Percentiles rank a stretch among this genome's conserved stretches.
phyloP scores from a whole-genome alignment of 257 asterid genomes.

The Penstemon eatonii region DNA sequence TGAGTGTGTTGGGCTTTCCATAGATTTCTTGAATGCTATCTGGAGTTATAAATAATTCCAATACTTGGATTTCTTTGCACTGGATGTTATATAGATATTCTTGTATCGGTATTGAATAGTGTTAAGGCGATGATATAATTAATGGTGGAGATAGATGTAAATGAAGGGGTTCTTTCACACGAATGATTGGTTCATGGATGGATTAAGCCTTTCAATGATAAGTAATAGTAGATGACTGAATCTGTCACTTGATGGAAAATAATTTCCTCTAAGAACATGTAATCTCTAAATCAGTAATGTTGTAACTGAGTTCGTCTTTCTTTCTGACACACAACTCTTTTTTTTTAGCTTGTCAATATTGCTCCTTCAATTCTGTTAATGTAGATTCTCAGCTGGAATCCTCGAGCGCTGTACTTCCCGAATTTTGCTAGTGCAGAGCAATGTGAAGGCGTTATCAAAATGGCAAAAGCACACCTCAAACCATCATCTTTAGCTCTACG shows the following conservation, averaged over 20 bases:
- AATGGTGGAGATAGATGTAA: conserved; percentile 6
- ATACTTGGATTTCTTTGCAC: background rate
- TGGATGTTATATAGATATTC: background rate
- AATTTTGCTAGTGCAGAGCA: conserved; percentile 85
- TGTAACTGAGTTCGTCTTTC: conserved; percentile 11
- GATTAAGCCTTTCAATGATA: background rate
- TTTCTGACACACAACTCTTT: background rate
- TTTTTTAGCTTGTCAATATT: background rate
- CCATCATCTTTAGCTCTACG: conserved; percentile 88
- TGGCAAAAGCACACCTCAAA: conserved; percentile 54
- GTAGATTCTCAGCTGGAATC: conserved; percentile 90
- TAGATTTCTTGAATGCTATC: conserved; percentile 13
- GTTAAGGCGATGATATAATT: background rate
- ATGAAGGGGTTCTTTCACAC: background rate
- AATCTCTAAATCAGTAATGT: conserved; percentile 11
- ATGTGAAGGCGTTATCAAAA: conserved; percentile 60
- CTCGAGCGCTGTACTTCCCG: conserved; percentile 82
- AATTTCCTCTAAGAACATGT: background rate
- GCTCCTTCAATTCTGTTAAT: conserved; percentile 19
- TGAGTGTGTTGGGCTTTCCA: background rate
- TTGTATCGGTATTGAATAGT: background rate
- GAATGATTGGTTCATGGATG: conserved; percentile 3
- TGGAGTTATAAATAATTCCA: background rate
- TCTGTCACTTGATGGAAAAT: too few relatives aligned
- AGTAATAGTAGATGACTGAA: too few relatives aligned